Percentiles rank a stretch among this genome's conserved stretches.
Conservation (phyloP, 371 early-diverging fungal genomes). For the Lichtheimia ramosa region DNA sequence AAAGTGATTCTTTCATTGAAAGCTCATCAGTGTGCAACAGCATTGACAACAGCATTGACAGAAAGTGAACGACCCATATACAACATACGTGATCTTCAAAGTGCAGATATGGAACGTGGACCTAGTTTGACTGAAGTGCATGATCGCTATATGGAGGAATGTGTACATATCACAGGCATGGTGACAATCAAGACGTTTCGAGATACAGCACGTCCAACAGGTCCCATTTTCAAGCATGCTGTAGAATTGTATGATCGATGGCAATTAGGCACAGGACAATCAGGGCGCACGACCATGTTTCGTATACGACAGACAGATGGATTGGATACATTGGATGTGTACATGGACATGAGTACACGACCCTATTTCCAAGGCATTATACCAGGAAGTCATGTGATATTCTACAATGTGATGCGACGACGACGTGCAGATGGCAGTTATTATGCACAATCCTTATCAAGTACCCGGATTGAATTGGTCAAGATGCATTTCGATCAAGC, state of each 20-base stretch:
- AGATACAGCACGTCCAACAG: not conserved
- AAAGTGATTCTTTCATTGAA: not conserved
- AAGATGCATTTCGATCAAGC: no score
- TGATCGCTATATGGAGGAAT: constrained; percentile 3
- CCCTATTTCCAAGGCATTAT: constrained; percentile 30
- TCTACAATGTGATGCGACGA: constrained; percentile 20
- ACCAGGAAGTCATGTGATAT: constrained; percentile 21
- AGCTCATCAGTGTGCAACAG: no score
- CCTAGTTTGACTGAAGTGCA: constrained; percentile 1
- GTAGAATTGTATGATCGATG: constrained; percentile 4
- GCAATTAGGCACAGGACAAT: constrained; percentile 25
- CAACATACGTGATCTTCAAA: not conserved
- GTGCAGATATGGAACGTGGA: not conserved
- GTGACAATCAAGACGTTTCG: constrained; percentile 24
- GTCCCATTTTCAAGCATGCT: not conserved
- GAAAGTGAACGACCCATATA: not conserved
- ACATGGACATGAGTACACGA: constrained; percentile 14
- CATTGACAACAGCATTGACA: not conserved
- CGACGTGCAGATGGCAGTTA: not conserved
- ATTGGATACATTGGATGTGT: constrained; percentile 26
- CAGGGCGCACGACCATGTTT: constrained; percentile 17
- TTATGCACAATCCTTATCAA: constrained; percentile 2
- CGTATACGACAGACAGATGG: constrained; percentile 27
- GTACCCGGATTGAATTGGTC: no score
- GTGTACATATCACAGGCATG: constrained; percentile 19